phyloP scores from a whole-genome alignment of 2,329 filamentous ascomycete genomes.

The Diaporthe amygdali region DNA sequence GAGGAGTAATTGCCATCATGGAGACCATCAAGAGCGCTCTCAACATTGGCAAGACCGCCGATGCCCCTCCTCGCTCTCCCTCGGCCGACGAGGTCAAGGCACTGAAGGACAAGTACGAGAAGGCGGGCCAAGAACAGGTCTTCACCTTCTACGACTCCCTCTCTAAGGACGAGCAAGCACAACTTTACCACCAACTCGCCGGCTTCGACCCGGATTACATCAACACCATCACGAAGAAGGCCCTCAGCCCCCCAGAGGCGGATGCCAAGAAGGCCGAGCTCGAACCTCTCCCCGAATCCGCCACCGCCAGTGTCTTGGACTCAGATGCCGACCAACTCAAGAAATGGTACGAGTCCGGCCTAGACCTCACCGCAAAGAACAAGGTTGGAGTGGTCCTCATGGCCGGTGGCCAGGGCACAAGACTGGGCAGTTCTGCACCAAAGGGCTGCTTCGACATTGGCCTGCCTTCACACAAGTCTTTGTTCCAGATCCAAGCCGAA shows the following conservation, averaged over 20 bases:
- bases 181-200: constrained; percentile 81
- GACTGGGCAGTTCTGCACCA: constrained; percentile 90
- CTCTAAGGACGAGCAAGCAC: constrained; percentile 71
- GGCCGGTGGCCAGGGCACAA: constrained; percentile 95
- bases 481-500: constrained; percentile 98
- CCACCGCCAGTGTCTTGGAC: constrained; percentile 90
- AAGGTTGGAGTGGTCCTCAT: constrained; percentile 89
- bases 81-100: constrained; percentile 69
- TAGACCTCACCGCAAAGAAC: constrained; percentile 80
- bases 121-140: constrained; percentile 80
- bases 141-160: constrained; percentile 89
- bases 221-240: constrained; percentile 83
- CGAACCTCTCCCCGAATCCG: constrained; percentile 86
- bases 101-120: constrained; percentile 74
- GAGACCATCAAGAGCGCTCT: constrained; percentile 50
- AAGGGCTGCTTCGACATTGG: constrained; percentile 99
- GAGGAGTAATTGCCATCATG: constrained; percentile 39
- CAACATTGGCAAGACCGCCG: constrained; percentile 39
- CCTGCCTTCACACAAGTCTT: constrained; percentile 87
- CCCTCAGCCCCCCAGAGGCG: constrained; percentile 76
- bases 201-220: constrained; percentile 85
- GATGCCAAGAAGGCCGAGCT: constrained; percentile 61
- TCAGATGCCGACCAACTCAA: constrained; percentile 79
- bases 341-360: constrained; percentile 81
- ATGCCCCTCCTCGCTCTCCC: constrained; percentile 54